These are phyloP conservation scores for Cucumis cinereus DNA, from an alignment of 306 rosid genomes.

Conservation along the genomic window DNA sequence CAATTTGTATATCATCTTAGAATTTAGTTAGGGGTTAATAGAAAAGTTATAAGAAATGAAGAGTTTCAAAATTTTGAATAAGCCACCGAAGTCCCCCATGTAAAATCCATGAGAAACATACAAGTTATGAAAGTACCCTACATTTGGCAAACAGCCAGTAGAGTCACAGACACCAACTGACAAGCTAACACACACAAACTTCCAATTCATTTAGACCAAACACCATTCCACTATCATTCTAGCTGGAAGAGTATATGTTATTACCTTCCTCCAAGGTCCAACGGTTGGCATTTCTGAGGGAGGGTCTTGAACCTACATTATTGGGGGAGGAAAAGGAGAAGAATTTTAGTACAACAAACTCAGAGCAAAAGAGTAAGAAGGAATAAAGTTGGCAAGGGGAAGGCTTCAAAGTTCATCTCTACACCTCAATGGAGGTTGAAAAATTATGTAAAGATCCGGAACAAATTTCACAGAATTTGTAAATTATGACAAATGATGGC, in stretches of 20 bases:
- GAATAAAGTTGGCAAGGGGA: not conserved
- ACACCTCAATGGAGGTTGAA: not conserved
- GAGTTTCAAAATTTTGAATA: not conserved
- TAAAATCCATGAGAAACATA: not conserved
- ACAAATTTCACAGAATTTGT: not conserved
- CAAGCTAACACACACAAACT: not conserved
- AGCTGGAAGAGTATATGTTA: not conserved
- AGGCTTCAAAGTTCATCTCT: not conserved
- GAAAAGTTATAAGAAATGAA: not conserved
- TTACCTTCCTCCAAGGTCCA: conserved; percentile 99
- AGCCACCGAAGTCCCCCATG: not conserved
- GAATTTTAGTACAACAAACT: not conserved
- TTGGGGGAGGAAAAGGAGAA: conserved; percentile 1
- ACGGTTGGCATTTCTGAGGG: conserved; percentile 63
- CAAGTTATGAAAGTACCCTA: not conserved
- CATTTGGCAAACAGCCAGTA: not conserved
- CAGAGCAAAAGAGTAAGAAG: not conserved
- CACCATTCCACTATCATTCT: not conserved
- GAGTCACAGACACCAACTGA: not conserved
- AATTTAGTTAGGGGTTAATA: not conserved
- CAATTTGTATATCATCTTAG: not conserved
- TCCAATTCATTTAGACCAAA: not conserved
- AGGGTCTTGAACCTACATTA: conserved; percentile 59
- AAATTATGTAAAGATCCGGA: not conserved
- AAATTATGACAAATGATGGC: not conserved